A percentile compares a stretch with the other conserved stretches of the same genome.
phyloP scores from a whole-genome alignment of 345 rosid genomes.

The Rhizophora apiculata region DNA sequence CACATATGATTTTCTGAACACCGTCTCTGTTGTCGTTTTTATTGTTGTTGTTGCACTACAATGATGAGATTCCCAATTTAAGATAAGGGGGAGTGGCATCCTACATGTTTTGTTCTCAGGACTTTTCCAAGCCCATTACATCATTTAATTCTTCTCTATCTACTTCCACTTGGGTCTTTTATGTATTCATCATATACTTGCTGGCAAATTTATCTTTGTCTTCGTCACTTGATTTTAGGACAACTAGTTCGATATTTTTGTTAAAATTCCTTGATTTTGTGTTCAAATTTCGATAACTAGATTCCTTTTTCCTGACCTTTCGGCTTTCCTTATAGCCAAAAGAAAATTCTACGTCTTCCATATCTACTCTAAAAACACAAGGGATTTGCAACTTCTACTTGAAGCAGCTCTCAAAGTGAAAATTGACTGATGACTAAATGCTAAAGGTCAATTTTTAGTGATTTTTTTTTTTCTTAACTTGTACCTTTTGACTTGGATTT shows the following conservation, averaged over 20 bases:
- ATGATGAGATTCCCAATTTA: conserved; percentile 39
- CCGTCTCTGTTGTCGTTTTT: conserved; percentile 6
- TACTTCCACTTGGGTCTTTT: neutral
- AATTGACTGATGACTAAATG: neutral
- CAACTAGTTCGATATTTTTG: too few relatives aligned
- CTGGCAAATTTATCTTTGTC: neutral
- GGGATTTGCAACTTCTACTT: neutral
- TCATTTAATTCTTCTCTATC: conserved; percentile 11
- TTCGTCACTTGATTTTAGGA: too few relatives aligned
- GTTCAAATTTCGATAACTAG: too few relatives aligned
- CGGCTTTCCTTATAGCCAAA: too few relatives aligned
- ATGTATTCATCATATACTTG: neutral
- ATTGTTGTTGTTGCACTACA: conserved; percentile 4
- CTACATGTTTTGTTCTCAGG: conserved; percentile 27
- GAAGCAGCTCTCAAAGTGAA: neutral
- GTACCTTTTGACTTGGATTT: neutral
- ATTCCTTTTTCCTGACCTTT: too few relatives aligned
- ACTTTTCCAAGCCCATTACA: conserved; percentile 17
- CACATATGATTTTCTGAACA: neutral
- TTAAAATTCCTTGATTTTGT: too few relatives aligned
- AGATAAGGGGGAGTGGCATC: conserved; percentile 18
- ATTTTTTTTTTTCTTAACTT: too few relatives aligned
- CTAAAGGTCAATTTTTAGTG: neutral
- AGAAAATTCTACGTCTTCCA: neutral
- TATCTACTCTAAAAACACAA: neutral